These are phyloP conservation scores for Conticribra guillardii DNA, from an alignment of 108 stramenopile genomes.

Conservation along the genomic window DNA sequence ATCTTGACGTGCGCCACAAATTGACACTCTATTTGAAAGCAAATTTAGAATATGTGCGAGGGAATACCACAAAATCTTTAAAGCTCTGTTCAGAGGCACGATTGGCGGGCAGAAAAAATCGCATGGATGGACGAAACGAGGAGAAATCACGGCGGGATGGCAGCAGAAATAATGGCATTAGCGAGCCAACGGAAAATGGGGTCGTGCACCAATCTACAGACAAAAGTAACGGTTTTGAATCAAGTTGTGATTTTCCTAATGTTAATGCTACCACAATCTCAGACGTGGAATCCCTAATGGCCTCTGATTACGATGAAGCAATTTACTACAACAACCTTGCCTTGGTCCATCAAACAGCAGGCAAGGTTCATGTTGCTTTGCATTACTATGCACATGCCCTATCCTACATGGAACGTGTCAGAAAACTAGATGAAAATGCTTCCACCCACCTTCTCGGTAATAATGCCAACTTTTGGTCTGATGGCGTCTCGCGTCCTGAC, in stretches of 20 bases:
- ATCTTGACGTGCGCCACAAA: slow-evolving; percentile 52
- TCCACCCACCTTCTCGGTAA: not conserved
- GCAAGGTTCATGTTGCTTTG: slow-evolving; percentile 71
- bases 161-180: slow-evolving; percentile 1
- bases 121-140: not conserved
- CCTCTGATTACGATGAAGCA: slow-evolving; percentile 53
- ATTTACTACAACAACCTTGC: slow-evolving; percentile 83
- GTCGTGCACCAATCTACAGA: not conserved
- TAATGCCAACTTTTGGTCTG: slow-evolving; percentile 47
- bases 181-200: not conserved
- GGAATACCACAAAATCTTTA: slow-evolving; percentile 81
- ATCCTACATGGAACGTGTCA: slow-evolving; percentile 12
- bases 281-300: slow-evolving; percentile 25
- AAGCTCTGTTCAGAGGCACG: slow-evolving; percentile 78
- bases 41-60: slow-evolving; percentile 78
- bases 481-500: slow-evolving; percentile 67
- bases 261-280: not conserved
- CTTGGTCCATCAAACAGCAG: slow-evolving; percentile 69
- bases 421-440: not conserved
- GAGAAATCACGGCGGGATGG: slow-evolving; percentile 6
- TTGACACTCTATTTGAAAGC: slow-evolving; percentile 80
- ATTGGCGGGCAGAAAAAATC: slow-evolving; percentile 34
- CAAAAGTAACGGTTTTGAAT: too few species aligned
- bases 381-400: slow-evolving; percentile 75
- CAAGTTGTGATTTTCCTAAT: too few species aligned